These are phyloP conservation scores for Aspergillus mulundensis DNA, from an alignment of 495 filamentous ascomycete genomes.

Conservation along the genomic window DNA sequence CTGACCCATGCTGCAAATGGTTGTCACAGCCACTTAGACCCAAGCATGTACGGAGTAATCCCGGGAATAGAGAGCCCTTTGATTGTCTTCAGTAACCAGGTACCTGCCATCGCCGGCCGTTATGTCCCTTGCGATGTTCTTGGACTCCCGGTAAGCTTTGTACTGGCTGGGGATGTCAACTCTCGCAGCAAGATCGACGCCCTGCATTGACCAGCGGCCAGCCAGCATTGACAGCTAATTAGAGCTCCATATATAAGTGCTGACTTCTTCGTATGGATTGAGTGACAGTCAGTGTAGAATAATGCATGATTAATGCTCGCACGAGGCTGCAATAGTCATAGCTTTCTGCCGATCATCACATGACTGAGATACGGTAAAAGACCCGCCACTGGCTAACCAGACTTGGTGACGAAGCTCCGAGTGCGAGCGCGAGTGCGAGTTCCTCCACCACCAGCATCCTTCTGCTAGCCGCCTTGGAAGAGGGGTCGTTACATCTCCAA, in stretches of 20 bases:
- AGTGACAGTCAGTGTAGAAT: no score
- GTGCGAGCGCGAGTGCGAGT: not conserved
- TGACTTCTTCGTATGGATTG: no score
- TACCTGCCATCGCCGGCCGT: not conserved
- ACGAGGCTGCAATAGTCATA: no score
- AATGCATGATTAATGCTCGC: no score
- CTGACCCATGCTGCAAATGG: not conserved
- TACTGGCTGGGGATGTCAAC: not conserved
- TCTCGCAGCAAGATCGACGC: not conserved
- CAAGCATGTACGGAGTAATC: not conserved
- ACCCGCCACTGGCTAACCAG: not conserved
- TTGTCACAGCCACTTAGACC: not conserved
- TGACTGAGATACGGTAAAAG: not conserved
- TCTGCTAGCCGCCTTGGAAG: slow-evolving; percentile 9
- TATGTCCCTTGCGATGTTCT: not conserved
- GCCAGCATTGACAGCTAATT: no score
- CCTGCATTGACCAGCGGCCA: not conserved
- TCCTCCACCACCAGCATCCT: not conserved
- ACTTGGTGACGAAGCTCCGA: not conserved
- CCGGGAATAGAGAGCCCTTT: not conserved
- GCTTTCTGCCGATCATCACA: no score
- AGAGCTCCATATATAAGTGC: no score
- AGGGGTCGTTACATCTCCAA: slow-evolving; percentile 11
- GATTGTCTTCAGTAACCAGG: not conserved
- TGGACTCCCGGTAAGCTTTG: not conserved